These are phyloP conservation scores for Candida dendrica DNA, from an alignment of 805 yeast species.

Conservation along the genomic window DNA sequence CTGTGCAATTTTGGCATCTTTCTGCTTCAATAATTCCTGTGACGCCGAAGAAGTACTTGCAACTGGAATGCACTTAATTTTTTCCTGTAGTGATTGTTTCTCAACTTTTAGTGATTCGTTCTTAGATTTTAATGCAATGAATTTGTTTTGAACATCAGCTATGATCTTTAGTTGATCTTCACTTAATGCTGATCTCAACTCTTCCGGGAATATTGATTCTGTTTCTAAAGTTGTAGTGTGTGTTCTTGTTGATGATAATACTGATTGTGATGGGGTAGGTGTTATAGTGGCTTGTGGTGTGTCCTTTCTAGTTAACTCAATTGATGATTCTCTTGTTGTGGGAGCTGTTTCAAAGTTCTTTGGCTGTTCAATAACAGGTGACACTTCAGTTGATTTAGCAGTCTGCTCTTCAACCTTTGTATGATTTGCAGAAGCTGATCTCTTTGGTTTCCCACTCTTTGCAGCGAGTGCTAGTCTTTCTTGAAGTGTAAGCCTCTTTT, in stretches of 20 bases:
- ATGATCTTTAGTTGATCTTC: conserved; percentile 13
- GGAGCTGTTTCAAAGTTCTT: background rate
- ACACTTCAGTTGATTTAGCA: background rate
- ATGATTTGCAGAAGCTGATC: conserved; percentile 4
- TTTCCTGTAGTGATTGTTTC: conserved; percentile 16
- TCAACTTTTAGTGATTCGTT: conserved; percentile 12
- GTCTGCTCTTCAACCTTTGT: background rate
- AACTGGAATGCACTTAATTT: conserved; percentile 8
- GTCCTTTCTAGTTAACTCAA: background rate
- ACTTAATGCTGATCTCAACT: background rate
- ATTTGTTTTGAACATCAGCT: conserved; percentile 9
- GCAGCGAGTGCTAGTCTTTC: conserved; percentile 85
- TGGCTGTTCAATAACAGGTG: background rate
- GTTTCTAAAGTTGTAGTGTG: conserved; percentile 6
- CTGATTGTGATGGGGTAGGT: background rate
- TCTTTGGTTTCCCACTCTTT: conserved; percentile 27
- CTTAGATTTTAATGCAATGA: conserved; percentile 8
- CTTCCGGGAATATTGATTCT: background rate
- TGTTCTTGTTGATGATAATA: no score
- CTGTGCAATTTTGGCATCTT: conserved; percentile 56
- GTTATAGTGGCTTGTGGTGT: no score
- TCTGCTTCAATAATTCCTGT: conserved; percentile 27
- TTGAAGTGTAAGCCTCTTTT: conserved; percentile 68
- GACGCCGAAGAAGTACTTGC: conserved; percentile 8
- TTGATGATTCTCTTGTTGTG: background rate